Evolutionary conservation across 345 rosid genomes (phyloP).

Genomic region (Melaleuca alternifolia): DNA sequence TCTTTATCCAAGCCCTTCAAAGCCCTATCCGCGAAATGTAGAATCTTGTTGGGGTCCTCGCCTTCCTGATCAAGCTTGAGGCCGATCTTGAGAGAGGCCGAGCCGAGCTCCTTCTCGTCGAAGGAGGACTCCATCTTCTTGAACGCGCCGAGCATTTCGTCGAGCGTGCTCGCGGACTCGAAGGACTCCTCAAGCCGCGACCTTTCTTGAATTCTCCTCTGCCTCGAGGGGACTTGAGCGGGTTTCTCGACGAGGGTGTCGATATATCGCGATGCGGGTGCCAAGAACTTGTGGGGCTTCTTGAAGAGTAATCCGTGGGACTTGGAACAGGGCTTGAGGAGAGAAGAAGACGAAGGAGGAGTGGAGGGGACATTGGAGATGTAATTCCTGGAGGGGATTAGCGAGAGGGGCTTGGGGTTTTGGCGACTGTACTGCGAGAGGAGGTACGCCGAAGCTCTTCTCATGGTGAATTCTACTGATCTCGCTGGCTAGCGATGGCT

Average conservation of each 20-base stretch:
- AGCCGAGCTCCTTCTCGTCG: slow-evolving; percentile 61
- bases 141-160: slow-evolving; percentile 64
- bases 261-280: slow-evolving; percentile 33
- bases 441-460: slow-evolving; percentile 1
- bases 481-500: neutral
- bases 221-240: slow-evolving; percentile 37
- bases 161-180: slow-evolving; percentile 69
- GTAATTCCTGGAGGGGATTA: neutral
- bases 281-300: slow-evolving; percentile 18
- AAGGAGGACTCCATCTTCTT: slow-evolving; percentile 64
- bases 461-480: neutral
- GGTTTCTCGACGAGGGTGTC: slow-evolving; percentile 42
- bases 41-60: slow-evolving; percentile 58
- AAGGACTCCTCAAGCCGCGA: slow-evolving; percentile 73
- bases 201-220: slow-evolving; percentile 44
- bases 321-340: slow-evolving; percentile 25
- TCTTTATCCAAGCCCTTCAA: slow-evolving; percentile 44
- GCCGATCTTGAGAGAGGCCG: slow-evolving; percentile 71
- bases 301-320: slow-evolving; percentile 19
- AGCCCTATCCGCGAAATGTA: slow-evolving; percentile 62
- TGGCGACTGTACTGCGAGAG: neutral
- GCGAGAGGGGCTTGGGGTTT: neutral
- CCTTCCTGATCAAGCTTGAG: slow-evolving; percentile 84
- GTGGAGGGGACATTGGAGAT: neutral
- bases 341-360: slow-evolving; percentile 9